phyloP scores from a whole-genome alignment of 352 stramenopile species.

The Phytophthora constricta region DNA sequence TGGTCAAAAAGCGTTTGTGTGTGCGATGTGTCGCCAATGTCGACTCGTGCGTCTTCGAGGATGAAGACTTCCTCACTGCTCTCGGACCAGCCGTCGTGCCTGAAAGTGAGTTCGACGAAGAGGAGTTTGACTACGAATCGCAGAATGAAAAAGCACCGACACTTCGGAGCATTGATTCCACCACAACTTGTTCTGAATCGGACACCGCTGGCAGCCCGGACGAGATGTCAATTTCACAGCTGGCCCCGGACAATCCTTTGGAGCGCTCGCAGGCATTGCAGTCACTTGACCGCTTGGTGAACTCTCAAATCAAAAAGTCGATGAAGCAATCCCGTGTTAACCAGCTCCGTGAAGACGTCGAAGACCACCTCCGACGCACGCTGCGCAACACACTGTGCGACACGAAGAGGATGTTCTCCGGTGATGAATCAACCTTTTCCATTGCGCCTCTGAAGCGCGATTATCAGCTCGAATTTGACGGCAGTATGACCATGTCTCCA shows the following conservation, averaged over 20 bases:
- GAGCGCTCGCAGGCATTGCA: slow-evolving; percentile 38
- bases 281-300: slow-evolving; percentile 35
- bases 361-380: slow-evolving; percentile 38
- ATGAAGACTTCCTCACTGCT: slow-evolving; percentile 61
- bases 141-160: neutral
- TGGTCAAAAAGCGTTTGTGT: slow-evolving; percentile 60
- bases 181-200: slow-evolving; percentile 33
- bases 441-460: slow-evolving; percentile 49
- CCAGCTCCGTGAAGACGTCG: slow-evolving; percentile 38
- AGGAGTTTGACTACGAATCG: slow-evolving; percentile 26
- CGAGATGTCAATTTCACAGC: slow-evolving; percentile 22
- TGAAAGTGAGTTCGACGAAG: slow-evolving; percentile 24
- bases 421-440: slow-evolving; percentile 41
- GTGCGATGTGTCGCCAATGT: slow-evolving; percentile 63
- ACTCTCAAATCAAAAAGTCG: slow-evolving; percentile 12
- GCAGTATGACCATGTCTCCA: slow-evolving; percentile 45
- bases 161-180: slow-evolving; percentile 27
- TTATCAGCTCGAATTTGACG: slow-evolving; percentile 59
- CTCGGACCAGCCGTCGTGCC: slow-evolving; percentile 55
- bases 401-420: slow-evolving; percentile 22
- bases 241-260: slow-evolving; percentile 26
- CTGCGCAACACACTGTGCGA: slow-evolving; percentile 25
- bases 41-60: slow-evolving; percentile 62
- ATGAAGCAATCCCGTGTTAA: slow-evolving; percentile 27
- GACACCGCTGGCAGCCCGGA: slow-evolving; percentile 31